Conservation (phyloP, 257 asterid species). For the Solanum bukasovii region DNA sequence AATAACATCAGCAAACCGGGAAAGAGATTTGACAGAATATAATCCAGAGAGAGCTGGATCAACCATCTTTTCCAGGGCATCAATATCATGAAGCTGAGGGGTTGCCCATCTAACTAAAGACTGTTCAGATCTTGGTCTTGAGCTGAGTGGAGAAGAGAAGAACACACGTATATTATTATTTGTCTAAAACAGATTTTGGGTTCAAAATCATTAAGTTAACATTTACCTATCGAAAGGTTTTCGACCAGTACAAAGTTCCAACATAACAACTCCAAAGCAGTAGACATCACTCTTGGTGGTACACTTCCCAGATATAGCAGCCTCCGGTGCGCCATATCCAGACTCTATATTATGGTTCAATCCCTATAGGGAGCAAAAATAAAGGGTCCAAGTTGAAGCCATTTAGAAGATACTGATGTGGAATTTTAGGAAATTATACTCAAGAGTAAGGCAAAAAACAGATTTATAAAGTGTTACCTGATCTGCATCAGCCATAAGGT, state of each 20-base stretch:
- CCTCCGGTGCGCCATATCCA: constrained; percentile 87
- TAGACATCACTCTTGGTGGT: constrained; percentile 83
- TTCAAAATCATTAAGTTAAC: neutral
- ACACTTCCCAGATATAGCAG: constrained; percentile 72
- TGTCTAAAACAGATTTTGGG: neutral
- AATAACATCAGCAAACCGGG: constrained; percentile 88
- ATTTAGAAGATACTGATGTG: neutral
- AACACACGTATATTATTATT: neutral
- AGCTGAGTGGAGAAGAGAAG: constrained; percentile 25
- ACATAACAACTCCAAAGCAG: constrained; percentile 92
- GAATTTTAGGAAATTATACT: neutral
- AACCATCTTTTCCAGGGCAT: constrained; percentile 86
- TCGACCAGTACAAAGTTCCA: constrained; percentile 87
- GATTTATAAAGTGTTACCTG: constrained; percentile 32
- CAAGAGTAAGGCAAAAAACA: neutral
- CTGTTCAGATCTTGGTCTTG: constrained; percentile 80
- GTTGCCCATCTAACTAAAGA: constrained; percentile 95
- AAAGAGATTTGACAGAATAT: constrained; percentile 83
- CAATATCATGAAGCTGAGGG: constrained; percentile 95
- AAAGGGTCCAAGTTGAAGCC: neutral
- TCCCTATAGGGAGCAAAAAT: constrained; percentile 28
- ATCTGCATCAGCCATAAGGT: constrained; percentile 62
- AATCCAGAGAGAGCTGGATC: constrained; percentile 88
- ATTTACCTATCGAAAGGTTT: constrained; percentile 77
- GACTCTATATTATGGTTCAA: constrained; percentile 26